Percentiles rank a stretch among this genome's conserved stretches.
These are phyloP conservation scores for Metschnikowia colocasiae DNA, from an alignment of 805 yeast genomes.

Conservation along the genomic window DNA sequence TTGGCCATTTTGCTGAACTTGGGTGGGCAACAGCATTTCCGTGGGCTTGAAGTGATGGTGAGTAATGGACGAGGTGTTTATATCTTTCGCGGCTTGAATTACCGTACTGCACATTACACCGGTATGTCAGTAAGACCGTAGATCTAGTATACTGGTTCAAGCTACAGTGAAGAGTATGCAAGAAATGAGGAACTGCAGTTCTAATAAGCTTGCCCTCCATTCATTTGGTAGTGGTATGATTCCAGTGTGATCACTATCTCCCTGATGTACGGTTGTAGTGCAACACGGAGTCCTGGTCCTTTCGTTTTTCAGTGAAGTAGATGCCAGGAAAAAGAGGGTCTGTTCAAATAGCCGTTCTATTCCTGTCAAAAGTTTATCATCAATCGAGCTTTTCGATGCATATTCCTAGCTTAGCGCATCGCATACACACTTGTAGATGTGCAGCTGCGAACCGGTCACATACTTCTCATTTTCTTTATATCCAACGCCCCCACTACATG, in stretches of 20 bases:
- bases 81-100: constrained; percentile 8
- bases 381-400: background rate
- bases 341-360: background rate
- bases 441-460: constrained; percentile 1
- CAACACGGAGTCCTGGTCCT: background rate
- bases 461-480: constrained; percentile 1
- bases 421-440: background rate
- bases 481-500: constrained; percentile 1
- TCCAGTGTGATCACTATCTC: no score
- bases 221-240: background rate
- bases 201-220: background rate
- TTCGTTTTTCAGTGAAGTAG: background rate
- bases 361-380: background rate
- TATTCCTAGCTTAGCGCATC: background rate
- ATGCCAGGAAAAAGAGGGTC: background rate
- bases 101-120: constrained; percentile 6
- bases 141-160: background rate
- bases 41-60: constrained; percentile 1
- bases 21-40: constrained; percentile 18
- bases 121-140: background rate
- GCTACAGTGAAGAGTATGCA: background rate
- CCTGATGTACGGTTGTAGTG: background rate
- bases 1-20: constrained; percentile 17
- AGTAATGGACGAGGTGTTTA: constrained; percentile 11
- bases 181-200: background rate